A percentile compares a stretch with the other conserved stretches of the same genome.
Evolutionary conservation across 768 basidiomycete species (phyloP).

Genomic region (Suillus cothurnatus): DNA sequence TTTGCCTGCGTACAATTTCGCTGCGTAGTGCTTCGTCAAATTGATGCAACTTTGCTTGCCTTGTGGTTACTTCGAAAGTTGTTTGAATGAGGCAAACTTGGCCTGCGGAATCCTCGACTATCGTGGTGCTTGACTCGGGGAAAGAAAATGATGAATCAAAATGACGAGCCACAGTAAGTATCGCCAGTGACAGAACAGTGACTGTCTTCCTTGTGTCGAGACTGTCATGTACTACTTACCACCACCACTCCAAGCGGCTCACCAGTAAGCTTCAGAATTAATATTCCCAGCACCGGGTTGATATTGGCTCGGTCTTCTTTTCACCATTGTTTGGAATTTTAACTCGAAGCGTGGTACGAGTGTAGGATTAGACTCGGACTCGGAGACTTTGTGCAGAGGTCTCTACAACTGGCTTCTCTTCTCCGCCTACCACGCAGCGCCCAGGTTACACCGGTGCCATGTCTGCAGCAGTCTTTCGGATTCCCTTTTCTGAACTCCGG

Average conservation of each 20-base stretch:
- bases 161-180: neutral
- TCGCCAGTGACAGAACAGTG: no score
- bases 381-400: neutral
- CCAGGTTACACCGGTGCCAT: neutral
- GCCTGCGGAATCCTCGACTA: slow-evolving; percentile 40
- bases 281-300: neutral
- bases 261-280: neutral
- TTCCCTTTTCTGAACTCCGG: neutral
- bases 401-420: neutral
- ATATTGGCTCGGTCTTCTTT: neutral
- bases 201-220: neutral
- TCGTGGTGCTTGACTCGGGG: neutral
- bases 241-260: neutral
- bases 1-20: slow-evolving; percentile 58
- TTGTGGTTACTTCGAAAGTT: slow-evolving; percentile 78
- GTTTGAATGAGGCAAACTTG: slow-evolving; percentile 76
- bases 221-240: neutral
- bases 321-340: neutral
- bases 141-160: neutral
- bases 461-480: neutral
- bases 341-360: neutral
- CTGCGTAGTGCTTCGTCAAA: slow-evolving; percentile 69
- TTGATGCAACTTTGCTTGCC: slow-evolving; percentile 79
- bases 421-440: neutral
- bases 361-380: neutral